Evolutionary conservation across 257 asterid species (phyloP), one percentile per base, ranked within the genome.

Genomic region (Rubia yunnanensis): DNA sequence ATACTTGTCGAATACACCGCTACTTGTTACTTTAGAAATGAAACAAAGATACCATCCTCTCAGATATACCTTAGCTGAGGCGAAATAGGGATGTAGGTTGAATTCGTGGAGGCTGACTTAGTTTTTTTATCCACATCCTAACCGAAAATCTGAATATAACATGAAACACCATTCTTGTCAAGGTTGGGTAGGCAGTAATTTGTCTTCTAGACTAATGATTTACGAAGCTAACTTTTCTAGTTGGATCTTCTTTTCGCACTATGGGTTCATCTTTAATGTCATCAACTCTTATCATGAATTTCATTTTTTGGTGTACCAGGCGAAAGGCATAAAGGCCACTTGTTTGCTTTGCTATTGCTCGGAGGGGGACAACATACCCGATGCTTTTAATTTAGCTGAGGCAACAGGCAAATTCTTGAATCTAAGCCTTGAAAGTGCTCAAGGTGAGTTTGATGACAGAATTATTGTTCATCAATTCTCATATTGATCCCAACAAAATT

Each of bases 301-400:
- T 10, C n/a, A 35, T 13, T 70, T 35, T 66, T 64, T 66, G 28
- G 65, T 74, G 71, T 59, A 34, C 31, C 70, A 92, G 99, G 97
- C 94, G 55, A 89, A 83, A 81, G 97, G 95, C 66, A 23, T 92
- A 72, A 87, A 89, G 72, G 96, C 84, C 50, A 92, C 97, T 64
- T 89, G 99, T 85, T 73, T 92, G 65, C 71, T 89, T 23, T 89
- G 95, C 77, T 92, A 89, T 82, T 92, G 99, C 81, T 92, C 99
- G 54, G 99, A 92, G 79, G 97, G 99, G 69, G 99, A 92, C 82
- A 92, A 89, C 56, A 86, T 83, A 65, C 88, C 96, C 6, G 97
- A 89, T 70, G 99, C 96, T 73, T 88, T 87, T 73, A 83, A 74
- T 68, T 78, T 92, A 79, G 96, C 97, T 30, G 96, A 83, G 71